A percentile compares a stretch with the other conserved stretches of the same genome.
Conservation (phyloP, 1,284 basidiomycete species). For the Heterobasidion irregulare region DNA sequence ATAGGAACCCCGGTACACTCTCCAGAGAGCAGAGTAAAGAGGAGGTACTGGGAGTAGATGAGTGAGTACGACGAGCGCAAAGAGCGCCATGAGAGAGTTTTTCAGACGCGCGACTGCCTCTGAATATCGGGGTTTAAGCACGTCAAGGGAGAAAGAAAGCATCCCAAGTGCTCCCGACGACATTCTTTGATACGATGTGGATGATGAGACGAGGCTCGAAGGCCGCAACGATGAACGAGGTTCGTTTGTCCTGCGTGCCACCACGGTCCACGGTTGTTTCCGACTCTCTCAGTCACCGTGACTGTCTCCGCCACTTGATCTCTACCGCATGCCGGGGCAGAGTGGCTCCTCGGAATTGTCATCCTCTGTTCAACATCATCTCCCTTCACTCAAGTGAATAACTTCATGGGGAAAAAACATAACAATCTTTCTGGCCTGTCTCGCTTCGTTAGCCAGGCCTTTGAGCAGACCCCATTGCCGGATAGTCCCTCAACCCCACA, state of each 20-base stretch:
- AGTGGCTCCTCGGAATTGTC: too few relatives aligned
- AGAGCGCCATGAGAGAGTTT: constrained; percentile 10
- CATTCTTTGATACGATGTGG: not conserved
- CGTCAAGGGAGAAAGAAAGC: constrained; percentile 8
- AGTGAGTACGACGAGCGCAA: constrained; percentile 9
- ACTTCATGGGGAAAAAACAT: not conserved
- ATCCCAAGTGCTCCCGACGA: not conserved
- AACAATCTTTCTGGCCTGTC: not conserved
- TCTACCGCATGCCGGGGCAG: too few relatives aligned
- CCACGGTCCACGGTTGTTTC: too few relatives aligned
- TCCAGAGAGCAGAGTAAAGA: constrained; percentile 10
- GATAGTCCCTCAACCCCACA: not conserved
- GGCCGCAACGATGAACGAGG: too few relatives aligned
- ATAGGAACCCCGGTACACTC: constrained; percentile 8
- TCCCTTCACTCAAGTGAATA: too few relatives aligned
- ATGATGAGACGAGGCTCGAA: too few relatives aligned
- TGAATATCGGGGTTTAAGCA: constrained; percentile 11
- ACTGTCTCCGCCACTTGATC: too few relatives aligned
- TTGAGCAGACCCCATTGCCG: not conserved
- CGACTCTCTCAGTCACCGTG: too few relatives aligned
- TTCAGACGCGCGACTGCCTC: constrained; percentile 12
- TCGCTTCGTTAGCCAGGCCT: not conserved
- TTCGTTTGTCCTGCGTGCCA: too few relatives aligned
- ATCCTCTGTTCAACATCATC: too few relatives aligned
- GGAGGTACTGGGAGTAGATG: constrained; percentile 14